phyloP scores from a whole-genome alignment of 345 rosid genomes.

The Jatropha curcas region DNA sequence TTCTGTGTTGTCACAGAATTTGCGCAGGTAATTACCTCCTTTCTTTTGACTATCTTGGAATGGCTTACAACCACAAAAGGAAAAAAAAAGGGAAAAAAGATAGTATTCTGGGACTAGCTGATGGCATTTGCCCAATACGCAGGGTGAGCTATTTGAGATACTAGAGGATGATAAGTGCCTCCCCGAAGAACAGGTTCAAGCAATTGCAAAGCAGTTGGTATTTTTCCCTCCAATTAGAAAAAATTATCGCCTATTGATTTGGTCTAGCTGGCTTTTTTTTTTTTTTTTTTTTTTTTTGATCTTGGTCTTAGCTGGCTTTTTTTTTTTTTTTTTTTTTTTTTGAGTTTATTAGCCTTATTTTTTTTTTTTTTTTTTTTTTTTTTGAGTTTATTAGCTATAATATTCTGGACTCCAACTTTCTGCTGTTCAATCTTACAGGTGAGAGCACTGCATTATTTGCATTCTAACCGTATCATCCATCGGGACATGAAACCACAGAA shows the following conservation, averaged over 20 bases:
- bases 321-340: too few relatives aligned
- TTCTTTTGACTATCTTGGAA: conserved; percentile 9
- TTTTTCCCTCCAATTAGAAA: conserved; percentile 13
- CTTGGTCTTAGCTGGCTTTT: conserved; percentile 10
- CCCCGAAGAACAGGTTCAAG: conserved; percentile 97
- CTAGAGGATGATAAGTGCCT: conserved; percentile 97
- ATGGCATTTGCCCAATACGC: conserved; percentile 18
- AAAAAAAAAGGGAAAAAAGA: too few relatives aligned
- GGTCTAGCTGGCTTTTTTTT: conserved; percentile 9
- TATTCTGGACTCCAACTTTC: background rate
- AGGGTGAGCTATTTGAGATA: conserved; percentile 98
- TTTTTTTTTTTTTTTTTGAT: too few relatives aligned
- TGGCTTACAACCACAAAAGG: background rate
- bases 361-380: conserved; percentile 4
- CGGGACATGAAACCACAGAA: conserved; percentile 99
- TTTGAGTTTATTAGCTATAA: background rate
- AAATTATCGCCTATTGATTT: background rate
- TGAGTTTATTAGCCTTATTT: too few relatives aligned
- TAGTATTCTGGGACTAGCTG: background rate
- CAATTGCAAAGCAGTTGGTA: conserved; percentile 98
- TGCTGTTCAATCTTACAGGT: conserved; percentile 50
- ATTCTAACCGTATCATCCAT: conserved; percentile 96
- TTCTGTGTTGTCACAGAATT: conserved; percentile 98
- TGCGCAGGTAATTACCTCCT: conserved; percentile 63
- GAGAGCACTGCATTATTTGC: conserved; percentile 88